Base-by-base conservation (phyloP, 768 basidiomycete species). In the Psilocybe tampanensis region DNA sequence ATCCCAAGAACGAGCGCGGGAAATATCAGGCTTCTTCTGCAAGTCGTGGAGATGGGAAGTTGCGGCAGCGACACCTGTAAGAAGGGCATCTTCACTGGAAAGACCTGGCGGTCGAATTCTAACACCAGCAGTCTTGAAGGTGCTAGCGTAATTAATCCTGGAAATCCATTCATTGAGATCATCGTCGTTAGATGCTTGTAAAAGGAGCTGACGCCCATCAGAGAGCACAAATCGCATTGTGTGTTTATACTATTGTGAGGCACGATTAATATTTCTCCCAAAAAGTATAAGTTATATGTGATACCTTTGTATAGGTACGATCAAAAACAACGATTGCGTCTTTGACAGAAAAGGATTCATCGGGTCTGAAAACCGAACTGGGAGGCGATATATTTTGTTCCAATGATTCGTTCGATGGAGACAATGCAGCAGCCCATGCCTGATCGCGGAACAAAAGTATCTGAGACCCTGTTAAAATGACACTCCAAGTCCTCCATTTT, bases 161-260 rank as follows among this genome's bases (percentile, higher is more conserved):
- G 89, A 81, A 60, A 98, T 86, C 97, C 97, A 99, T 60, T 88
- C 84, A 64, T 95, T 89, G 76, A 92, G 81, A 56, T 95, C 92
- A 43, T 75, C 70, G 57, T 88, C 86, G 64, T 83, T 79, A 12
- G 77, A 66, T 6, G 90, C 82, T 66, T 94, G 92, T 18, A 98
- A 78, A 34, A 98, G 82, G 57, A 89, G 84, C 62, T 94, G 90
- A 1, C 92, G 89, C 11, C 92, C 87, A 63, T 90, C 84, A 22
- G 86, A 79, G 68, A 92, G 79, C 23, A 86, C 78, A 56, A 98
- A 81, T 21, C 93, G 86, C 68, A 98, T 87, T 2, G 90, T 85
- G 67, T 92, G 76, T 22, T 77, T 72, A 66, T 91, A 80, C 90
- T 90, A 45, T 26, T 44, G 39, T 29, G 29, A 23, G 55, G 39